Evolutionary conservation across 306 rosid species (phyloP).

Genomic region (Cucurbita ficifolia): DNA sequence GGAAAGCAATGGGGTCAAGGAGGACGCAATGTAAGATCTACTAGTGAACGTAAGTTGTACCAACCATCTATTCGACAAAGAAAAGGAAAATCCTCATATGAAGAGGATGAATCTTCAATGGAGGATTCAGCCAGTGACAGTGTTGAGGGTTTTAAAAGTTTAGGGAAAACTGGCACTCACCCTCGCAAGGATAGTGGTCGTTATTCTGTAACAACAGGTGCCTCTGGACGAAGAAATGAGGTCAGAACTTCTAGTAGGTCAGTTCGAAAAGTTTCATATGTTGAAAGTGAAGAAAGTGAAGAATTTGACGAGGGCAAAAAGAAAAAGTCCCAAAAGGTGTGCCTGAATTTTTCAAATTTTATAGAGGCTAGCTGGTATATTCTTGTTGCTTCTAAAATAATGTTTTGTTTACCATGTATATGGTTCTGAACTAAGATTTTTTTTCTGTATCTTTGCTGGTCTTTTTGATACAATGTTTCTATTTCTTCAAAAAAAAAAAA

Average conservation of each 20-base stretch:
- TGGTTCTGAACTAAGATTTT: not conserved
- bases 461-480: not conserved
- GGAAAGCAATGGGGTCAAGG: constrained; percentile 48
- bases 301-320: constrained; percentile 83
- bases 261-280: constrained; percentile 91
- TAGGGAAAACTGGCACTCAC: constrained; percentile 35
- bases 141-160: constrained; percentile 55
- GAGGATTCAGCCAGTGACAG: constrained; percentile 68
- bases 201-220: constrained; percentile 27
- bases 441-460: not conserved
- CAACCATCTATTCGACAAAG: constrained; percentile 45
- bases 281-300: constrained; percentile 97
- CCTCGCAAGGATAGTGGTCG: constrained; percentile 48
- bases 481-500: not conserved
- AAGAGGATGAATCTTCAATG: constrained; percentile 63
- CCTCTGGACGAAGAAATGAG: constrained; percentile 41
- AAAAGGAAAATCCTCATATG: constrained; percentile 59
- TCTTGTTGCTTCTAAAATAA: constrained; percentile 4
- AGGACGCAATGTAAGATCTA: constrained; percentile 34
- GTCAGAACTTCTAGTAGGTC: constrained; percentile 84
- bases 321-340: constrained; percentile 79
- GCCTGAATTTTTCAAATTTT: constrained; percentile 5
- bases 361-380: not conserved
- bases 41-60: constrained; percentile 42
- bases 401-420: not conserved